Conservation (phyloP, 768 basidiomycete genomes). For the Mrakia gelida region DNA sequence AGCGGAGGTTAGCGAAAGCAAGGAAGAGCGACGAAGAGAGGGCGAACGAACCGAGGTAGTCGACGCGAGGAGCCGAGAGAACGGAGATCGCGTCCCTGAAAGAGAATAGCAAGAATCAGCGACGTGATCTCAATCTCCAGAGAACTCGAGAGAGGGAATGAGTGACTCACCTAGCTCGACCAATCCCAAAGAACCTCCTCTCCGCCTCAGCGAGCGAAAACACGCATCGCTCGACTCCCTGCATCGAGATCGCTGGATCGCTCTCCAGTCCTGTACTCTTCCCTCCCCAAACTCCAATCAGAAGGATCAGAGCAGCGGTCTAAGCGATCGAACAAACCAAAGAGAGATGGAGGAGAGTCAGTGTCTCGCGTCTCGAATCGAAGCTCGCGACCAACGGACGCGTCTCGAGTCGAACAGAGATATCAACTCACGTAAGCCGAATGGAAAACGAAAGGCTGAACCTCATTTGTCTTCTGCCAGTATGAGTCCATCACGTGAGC, state of each 20-base stretch:
- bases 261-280: conserved; percentile 8
- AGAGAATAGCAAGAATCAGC: background rate
- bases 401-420: no score
- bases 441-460: conserved; percentile 24
- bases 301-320: conserved; percentile 27
- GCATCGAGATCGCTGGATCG: conserved; percentile 9
- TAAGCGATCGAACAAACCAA: background rate
- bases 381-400: no score
- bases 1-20: no score
- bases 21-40: no score
- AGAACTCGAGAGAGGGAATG: background rate
- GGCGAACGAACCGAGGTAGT: background rate
- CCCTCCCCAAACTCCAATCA: conserved; percentile 24
- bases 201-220: conserved; percentile 19
- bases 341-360: background rate
- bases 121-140: background rate
- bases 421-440: conserved; percentile 22
- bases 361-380: background rate
- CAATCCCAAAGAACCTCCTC: conserved; percentile 24
- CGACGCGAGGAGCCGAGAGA: conserved; percentile 23
- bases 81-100: conserved; percentile 30
- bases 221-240: conserved; percentile 17
- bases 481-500: conserved; percentile 27
- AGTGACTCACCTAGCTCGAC: conserved; percentile 28
- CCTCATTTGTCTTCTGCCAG: conserved; percentile 18